Evolutionary conservation across 2,329 filamentous ascomycete genomes (phyloP).

Genomic region (Shiraia sp.): DNA sequence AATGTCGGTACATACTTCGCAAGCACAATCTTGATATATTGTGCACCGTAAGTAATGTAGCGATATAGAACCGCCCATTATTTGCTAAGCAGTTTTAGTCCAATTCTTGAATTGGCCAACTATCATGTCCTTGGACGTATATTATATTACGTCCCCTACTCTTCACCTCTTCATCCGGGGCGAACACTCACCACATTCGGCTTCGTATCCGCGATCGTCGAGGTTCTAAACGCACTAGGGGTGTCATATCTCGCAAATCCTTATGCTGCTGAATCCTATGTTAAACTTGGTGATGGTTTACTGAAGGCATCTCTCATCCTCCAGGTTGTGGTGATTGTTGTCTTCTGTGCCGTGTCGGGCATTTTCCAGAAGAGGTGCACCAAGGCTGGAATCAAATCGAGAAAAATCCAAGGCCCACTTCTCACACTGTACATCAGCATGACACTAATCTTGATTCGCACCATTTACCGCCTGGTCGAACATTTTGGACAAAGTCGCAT

Average conservation of each 20-base stretch:
- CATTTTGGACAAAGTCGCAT: constrained; percentile 55
- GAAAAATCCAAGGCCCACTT: constrained; percentile 49
- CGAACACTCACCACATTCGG: constrained; percentile 62
- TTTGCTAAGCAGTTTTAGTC: constrained; percentile 3
- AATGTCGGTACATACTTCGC: constrained; percentile 45
- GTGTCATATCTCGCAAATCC: constrained; percentile 48
- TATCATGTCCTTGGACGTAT: constrained; percentile 63
- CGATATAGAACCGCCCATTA: not conserved
- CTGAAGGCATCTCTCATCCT: constrained; percentile 55
- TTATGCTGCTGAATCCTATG: constrained; percentile 31
- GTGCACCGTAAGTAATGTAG: constrained; percentile 30
- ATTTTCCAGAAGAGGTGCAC: constrained; percentile 51
- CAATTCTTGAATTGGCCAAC: constrained; percentile 50
- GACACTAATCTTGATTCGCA: constrained; percentile 50
- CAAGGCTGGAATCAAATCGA: constrained; percentile 44
- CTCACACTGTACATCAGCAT: constrained; percentile 51
- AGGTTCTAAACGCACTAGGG: constrained; percentile 55
- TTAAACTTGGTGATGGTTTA: constrained; percentile 48
- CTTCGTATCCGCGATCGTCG: constrained; percentile 53
- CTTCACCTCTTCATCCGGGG: constrained; percentile 59
- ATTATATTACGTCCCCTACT: constrained; percentile 62
- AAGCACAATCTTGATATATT: constrained; percentile 40
- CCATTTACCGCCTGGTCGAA: constrained; percentile 56
- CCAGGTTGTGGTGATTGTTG: constrained; percentile 52
- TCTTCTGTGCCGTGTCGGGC: constrained; percentile 50